A percentile compares a stretch with the other conserved stretches of the same genome.
Evolutionary conservation across 202 grass and related monocot species (phyloP).

Genomic region (Musa balbisiana): DNA sequence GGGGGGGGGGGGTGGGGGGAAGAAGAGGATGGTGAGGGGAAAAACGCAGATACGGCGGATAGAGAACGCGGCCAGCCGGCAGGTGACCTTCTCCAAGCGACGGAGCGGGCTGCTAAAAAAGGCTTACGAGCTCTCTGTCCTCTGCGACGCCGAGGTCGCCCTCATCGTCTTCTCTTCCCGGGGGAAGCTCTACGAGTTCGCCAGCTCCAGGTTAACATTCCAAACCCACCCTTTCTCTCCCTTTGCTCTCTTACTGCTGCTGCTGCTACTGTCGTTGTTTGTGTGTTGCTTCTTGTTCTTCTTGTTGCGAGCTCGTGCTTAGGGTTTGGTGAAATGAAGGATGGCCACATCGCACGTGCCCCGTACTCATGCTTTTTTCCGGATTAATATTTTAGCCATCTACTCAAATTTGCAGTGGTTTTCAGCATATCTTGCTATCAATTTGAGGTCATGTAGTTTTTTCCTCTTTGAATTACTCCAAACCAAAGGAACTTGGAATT

Average conservation of each 20-base stretch:
- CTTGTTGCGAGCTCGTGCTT: not conserved
- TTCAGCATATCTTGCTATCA: not conserved
- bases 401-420: not conserved
- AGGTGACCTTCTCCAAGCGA: conserved; percentile 10
- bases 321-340: not conserved
- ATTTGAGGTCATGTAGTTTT: not conserved
- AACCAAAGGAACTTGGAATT: not conserved
- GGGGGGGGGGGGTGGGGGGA: too few relatives aligned
- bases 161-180: conserved; percentile 3
- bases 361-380: not conserved
- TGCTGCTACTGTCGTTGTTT: not conserved
- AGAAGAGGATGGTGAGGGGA: conserved; percentile 14
- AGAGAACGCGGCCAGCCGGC: conserved; percentile 17
- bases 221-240: not conserved
- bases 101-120: not conserved
- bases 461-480: not conserved
- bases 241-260: not conserved
- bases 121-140: conserved; percentile 3
- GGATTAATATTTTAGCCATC: not conserved
- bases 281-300: not conserved
- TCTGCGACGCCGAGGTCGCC: conserved; percentile 6
- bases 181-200: conserved; percentile 7
- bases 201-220: conserved; percentile 7
- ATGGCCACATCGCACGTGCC: not conserved
- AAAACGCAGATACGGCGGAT: conserved; percentile 21